Base-by-base conservation (phyloP, 2,329 filamentous ascomycete genomes). In the Colletotrichum agaves region DNA sequence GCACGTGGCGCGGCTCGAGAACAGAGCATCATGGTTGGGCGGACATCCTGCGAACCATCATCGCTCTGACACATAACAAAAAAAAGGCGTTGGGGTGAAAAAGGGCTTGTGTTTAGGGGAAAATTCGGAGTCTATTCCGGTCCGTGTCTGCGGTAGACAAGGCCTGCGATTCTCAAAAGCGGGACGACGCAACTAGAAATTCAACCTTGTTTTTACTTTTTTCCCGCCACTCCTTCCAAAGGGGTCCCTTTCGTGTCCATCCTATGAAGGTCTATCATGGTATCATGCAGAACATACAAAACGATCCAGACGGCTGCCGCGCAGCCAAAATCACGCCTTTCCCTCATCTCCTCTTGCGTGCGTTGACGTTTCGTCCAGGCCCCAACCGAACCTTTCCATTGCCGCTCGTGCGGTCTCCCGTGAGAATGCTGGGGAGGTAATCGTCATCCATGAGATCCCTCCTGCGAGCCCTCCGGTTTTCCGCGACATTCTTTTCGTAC, bases 381-480 rank as follows among this genome's bases (percentile, higher is more conserved):
- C 96, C 96, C 11, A 98, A 89, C 75, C 88, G 91, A 67, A 93
- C 88, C 79, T 88, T 90, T 0, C 91, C 91, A 2, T 88, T 87
- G 4, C 80, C 81, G 50, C 86, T 87, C 7, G 77, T 85, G 8
- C 95, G 85, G 74, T 94, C 89, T 0, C 96, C 96, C 1, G 89
- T 96, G 75, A 99, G 76, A 53, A 99, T 92, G 37, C 88, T 85
- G 0, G 96, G 96, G 70, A 98, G 80, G 77, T 94, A 97, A 79
- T 99, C 95, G 76, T 97, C 91, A 76, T 98, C 95, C 95, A 98
- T 97, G 63, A 97, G 81, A 79, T 97, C 93, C 75, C 88, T 90
- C 77, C 92, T 88, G 75, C 90, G 90, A 60, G 82, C 83, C 73
- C 91, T 88, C 73, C 86, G 87, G 76, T 91, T 87, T 72, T 90